Evolutionary conservation across 148 eudicot genomes (phyloP), one percentile per base, ranked within the genome.

Genomic region (Pouteria glomerata): DNA sequence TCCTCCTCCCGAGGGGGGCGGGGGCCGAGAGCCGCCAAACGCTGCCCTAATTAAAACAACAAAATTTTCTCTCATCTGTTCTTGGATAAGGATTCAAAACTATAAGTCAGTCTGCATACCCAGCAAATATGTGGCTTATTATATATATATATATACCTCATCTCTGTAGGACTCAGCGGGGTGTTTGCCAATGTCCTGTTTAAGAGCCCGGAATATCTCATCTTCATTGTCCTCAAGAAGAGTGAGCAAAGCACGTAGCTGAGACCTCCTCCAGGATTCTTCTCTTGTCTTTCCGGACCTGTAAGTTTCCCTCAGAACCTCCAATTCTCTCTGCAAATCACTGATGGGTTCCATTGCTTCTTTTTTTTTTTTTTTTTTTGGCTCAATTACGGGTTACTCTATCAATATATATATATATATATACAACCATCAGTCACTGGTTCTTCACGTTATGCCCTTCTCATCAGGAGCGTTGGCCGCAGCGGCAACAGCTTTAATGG

Each of bases 181-280:
- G 57, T 85, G 93, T 64, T 88, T 88, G 31, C 93, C 96, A 47
- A 88, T 53, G 76, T 90, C 93, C 60, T 74, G 87, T 26, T 73
- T 64, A 8, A 90, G 88, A 48, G 97, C 93, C 34, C 23, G 31
- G 24, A 68, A 33, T 0, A 90, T 83, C 2, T 76, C 89, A 19
- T 51, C 79, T 77, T 90, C 91, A 69, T 64, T 76, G 39, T 88
- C 91, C 15, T 47, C 66, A 6, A 81, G 55, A 45, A 90, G 81
- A 52, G 70, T 64, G 29, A 60, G 82, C 55, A 90, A 47, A 0
- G 74, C 85, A 27, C 77, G 50, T 1, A 90, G 80, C 72, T 90
- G 97, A 4, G 83, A 63, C 50, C 70, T 83, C 71, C 97, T 86
- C 97, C 97, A 90, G 0, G 78, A 71, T 11, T 59, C 78, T 68